Conservation (phyloP, 805 yeast species). For the Ogataea henricii region DNA sequence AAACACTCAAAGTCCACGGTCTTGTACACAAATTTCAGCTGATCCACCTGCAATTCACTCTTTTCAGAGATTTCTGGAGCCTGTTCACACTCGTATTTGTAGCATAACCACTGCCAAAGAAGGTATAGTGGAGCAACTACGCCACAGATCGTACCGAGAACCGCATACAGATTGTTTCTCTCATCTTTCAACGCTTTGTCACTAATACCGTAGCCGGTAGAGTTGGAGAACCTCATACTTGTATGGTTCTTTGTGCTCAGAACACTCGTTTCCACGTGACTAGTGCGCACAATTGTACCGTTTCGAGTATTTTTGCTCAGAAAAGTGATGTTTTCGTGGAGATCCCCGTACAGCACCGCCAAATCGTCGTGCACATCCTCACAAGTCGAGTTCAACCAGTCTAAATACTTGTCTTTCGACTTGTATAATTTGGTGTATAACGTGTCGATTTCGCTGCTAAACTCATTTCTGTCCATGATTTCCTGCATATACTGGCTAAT, state of each 20-base stretch:
- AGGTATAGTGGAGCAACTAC: constrained; percentile 9
- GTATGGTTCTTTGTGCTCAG: background rate
- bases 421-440: constrained; percentile 8
- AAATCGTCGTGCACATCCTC: background rate
- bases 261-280: background rate
- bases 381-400: background rate
- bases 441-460: constrained; percentile 1
- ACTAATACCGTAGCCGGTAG: background rate
- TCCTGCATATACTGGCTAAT: constrained; percentile 12
- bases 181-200: background rate
- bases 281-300: background rate
- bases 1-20: constrained; percentile 19
- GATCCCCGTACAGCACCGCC: background rate
- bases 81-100: constrained; percentile 17
- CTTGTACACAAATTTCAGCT: constrained; percentile 12
- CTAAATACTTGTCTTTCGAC: background rate
- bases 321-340: background rate
- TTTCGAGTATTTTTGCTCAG: background rate
- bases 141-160: constrained; percentile 1
- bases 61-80: constrained; percentile 5
- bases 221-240: background rate
- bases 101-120: constrained; percentile 20
- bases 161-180: background rate
- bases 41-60: constrained; percentile 11
- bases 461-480: background rate